Evolutionary conservation across 306 rosid species (phyloP), one percentile per base, ranked within the genome.

Genomic region (Fragaria ananassa): DNA sequence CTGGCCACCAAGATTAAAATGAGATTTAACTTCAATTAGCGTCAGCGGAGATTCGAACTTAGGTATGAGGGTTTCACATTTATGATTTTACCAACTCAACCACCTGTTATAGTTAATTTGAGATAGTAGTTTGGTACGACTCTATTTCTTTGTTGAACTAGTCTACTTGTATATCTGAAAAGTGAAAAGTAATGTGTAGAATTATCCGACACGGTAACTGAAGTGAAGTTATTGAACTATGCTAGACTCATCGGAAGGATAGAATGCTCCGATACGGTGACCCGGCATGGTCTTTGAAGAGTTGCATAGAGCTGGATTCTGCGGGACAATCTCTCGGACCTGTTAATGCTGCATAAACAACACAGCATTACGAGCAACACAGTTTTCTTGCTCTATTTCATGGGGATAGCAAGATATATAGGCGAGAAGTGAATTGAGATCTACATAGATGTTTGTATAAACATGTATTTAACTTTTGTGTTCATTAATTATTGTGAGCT

Each of bases 401-500:
- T 4, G 25, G 31, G 61, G 13, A 56, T 56, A 56, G 65, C 8
- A 29, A 31, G n/a, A 62, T 60, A 10, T 17, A 58, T 58, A 61
- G 1, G 11, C 63, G 10, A 6, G 29, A 19, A 18, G 31, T 18
- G 2, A n/a, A 39, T 10, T 37, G n/a, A 19, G 25, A 25, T 9
- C 50, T n/a, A 39, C 13, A 15, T 19, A 17, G 2, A 54, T 13
- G 9, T 13, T 6, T 14, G 67, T 54, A 8, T 11, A 37, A n/a
- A 17, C 23, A n/a, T 12, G 76, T 54, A 25, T 42, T 41, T 23
- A 57, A 57, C 34, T 58, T 2, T 25, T 5, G 44, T 74, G 62
- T 74, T 74, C 68, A 10, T 74, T 42, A 17, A 42, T 25, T 74
- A 61, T 29, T 74, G 23, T 45, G 46, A 45, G 35, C 46, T 45